Base-by-base conservation (phyloP, 2,329 filamentous ascomycete species). In the Alternaria brassicicola region DNA sequence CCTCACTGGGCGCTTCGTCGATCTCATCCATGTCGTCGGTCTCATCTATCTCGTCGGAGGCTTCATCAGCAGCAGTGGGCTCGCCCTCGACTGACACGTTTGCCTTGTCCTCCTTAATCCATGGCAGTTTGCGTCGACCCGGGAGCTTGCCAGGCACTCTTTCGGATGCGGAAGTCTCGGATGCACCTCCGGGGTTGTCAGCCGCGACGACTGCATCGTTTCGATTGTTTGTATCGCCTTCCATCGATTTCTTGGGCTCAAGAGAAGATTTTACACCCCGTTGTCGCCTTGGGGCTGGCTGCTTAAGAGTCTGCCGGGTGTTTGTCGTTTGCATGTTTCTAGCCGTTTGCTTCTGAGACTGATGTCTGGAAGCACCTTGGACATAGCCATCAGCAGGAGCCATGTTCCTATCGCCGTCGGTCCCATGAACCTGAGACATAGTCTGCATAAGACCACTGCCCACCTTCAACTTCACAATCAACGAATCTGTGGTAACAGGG, bases 191-290 rank as follows among this genome's bases (percentile, higher is more conserved):
- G 19, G 13, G 2, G 4, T 2, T 12, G 19, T 30, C 1, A 30
- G 26, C 10, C 15, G 0, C 0, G 19, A 9, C n/a, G 42, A 2
- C 10, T 3, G 17, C 4, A 15, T 2, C 26, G 0, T 2, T 3
- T 2, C 6, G 17, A 15, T 10, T 3, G 17, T 46, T 31, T 17
- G 31, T 31, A 17, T 30, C 5, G 42, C 17, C 17, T 46, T 2
- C 17, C 42, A 46, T 31, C 17, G 26, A 5, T 6, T 6, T 15
- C 15, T 10, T 9, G 17, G n/a, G 17, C n/a, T 31, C 42, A 31
- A 3, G n/a, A 45, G 15, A 25, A 43, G 41, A 30, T 43, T 8
- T 4, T 5, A 19, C 9, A 12, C 15, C 25, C n/a, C 28, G 41
- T 5, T 28, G 25, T 43, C 13, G 25, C n/a, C 15, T 30, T 15